These are phyloP conservation scores for Trichomonas gallinae DNA, from an alignment of 208 protist genomes.

Conservation along the genomic window DNA sequence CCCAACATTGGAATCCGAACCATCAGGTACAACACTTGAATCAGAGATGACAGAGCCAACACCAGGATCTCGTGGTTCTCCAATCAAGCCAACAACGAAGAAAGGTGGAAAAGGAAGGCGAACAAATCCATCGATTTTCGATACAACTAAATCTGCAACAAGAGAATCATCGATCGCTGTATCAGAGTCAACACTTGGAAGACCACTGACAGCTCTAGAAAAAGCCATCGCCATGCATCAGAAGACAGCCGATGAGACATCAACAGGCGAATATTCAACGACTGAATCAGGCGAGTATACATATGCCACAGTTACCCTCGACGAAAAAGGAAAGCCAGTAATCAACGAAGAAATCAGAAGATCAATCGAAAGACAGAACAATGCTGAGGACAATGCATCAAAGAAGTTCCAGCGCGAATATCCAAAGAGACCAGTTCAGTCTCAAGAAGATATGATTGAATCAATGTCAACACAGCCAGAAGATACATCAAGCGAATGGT, in stretches of 20 bases:
- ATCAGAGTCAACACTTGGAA: neutral
- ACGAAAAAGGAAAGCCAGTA: neutral
- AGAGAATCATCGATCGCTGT: neutral
- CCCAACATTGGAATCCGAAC: too few relatives aligned
- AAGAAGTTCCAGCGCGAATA: neutral
- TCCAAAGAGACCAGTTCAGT: neutral
- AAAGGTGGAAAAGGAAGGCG: too few relatives aligned
- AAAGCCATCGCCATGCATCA: neutral
- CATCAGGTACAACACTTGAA: too few relatives aligned
- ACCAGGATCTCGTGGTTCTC: too few relatives aligned
- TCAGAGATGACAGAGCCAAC: too few relatives aligned
- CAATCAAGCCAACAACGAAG: too few relatives aligned
- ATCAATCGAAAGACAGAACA: neutral
- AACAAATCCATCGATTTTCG: too few relatives aligned
- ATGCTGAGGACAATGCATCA: neutral
- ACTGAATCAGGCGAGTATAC: neutral
- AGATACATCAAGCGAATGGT: neutral
- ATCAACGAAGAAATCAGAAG: neutral
- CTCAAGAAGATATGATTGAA: neutral
- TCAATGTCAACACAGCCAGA: neutral
- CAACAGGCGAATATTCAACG: neutral
- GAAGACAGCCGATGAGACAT: neutral
- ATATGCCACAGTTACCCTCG: neutral
- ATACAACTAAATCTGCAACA: too few relatives aligned
- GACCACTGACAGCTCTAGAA: neutral